Conservation (phyloP, 306 rosid genomes). For the Vigna unguiculata region DNA sequence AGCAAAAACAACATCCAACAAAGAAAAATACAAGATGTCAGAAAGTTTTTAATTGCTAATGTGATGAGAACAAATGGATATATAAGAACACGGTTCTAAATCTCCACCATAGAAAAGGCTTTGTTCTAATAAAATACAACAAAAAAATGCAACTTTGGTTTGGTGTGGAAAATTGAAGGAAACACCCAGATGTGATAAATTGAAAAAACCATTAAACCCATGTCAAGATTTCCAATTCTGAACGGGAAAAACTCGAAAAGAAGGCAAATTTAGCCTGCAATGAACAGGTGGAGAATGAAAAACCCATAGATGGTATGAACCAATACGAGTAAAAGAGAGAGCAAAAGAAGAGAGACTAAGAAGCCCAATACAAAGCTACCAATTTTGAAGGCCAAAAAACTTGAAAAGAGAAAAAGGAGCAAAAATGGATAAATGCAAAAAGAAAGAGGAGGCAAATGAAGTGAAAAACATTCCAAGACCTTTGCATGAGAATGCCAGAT, state of each 20-base stretch:
- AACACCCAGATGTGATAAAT: slow-evolving; percentile 27
- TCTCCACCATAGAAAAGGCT: background rate
- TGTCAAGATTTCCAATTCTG: slow-evolving; percentile 7
- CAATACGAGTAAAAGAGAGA: background rate
- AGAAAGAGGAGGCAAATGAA: slow-evolving; percentile 21
- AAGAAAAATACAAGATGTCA: slow-evolving; percentile 28
- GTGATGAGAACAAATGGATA: slow-evolving; percentile 33
- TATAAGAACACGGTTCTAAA: slow-evolving; percentile 22
- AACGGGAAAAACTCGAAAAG: background rate
- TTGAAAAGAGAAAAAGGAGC: background rate
- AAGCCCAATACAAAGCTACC: slow-evolving; percentile 13
- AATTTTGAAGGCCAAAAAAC: slow-evolving; percentile 1
- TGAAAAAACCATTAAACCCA: background rate
- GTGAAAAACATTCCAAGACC: slow-evolving; percentile 44
- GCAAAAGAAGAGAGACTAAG: background rate
- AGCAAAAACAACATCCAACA: slow-evolving; percentile 32
- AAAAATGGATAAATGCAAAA: slow-evolving; percentile 20
- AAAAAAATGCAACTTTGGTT: background rate
- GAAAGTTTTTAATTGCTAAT: background rate
- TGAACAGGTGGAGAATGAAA: slow-evolving; percentile 6
- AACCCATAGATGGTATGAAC: slow-evolving; percentile 24
- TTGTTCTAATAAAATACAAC: background rate
- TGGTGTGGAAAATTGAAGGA: slow-evolving; percentile 30
- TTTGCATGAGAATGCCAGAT: slow-evolving; percentile 47
- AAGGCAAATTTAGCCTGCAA: slow-evolving; percentile 29